Base-by-base conservation (phyloP, 345 rosid genomes). In the Eucalyptus coolabah region DNA sequence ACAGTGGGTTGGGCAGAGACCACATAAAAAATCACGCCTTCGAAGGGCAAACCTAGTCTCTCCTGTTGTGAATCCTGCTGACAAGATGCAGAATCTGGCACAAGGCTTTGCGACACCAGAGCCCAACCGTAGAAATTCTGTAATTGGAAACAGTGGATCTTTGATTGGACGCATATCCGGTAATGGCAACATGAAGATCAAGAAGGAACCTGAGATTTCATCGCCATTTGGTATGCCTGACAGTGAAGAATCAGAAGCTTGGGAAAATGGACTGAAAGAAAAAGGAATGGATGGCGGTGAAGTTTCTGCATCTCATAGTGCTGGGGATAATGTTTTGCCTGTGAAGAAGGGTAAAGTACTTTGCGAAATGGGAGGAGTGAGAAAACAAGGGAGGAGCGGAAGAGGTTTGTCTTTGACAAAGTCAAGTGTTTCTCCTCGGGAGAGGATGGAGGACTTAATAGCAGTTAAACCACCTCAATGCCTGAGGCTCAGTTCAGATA, bases 1-100 rank as follows among this genome's bases (percentile, higher is more conserved):
- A 86, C 96, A 96, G 87, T 98, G 99, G 99, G 98, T 90, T 88
- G 97, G 99, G 91, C 99, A 96, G 94, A 98, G 99, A 90, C 97
- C 95, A 42, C 96, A 94, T 88, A 98, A 98, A 90, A 97, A 93
- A 89, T 96, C 98, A 44, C 98, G 99, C 50, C 93, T 96, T 53
- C 94, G 98, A 93, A 96, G 99, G 92, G 92, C 97, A 86, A 96
- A 94, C 93, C 67, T 97, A 90, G 94, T 93, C 89, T 92, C 96
- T 53, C 98, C 99, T 80, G 93, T 94, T 87, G 90, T 95, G 88
- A 94, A 92, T 88, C 93, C 91, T 92, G 89, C 91, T 86, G 98
- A 97, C 89, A 87, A 87, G 88, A 88, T 88, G 91, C 97, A 94
- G 86, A 89, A 87, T 89, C 92, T 95, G 89, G 90, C 96, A 81